These are phyloP conservation scores for Leccinellum luteum DNA, from an alignment of 768 basidiomycete genomes.

Conservation along the genomic window DNA sequence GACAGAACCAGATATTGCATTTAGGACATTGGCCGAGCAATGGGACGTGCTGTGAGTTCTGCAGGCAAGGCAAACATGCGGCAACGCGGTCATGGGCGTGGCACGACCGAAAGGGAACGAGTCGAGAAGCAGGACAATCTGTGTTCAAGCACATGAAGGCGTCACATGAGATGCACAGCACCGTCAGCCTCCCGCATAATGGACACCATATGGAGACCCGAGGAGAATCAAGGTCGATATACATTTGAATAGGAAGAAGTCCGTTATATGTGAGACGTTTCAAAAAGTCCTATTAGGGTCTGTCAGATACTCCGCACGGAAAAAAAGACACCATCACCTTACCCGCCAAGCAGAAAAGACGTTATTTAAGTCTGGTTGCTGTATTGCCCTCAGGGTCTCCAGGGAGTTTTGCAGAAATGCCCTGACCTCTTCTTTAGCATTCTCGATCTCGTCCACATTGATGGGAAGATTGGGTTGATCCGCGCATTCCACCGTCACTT, in stretches of 20 bases:
- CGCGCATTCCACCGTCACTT: slow-evolving; percentile 12
- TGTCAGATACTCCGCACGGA: too few relatives aligned
- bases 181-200: slow-evolving; percentile 6
- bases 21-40: slow-evolving; percentile 19
- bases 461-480: slow-evolving; percentile 15
- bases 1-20: slow-evolving; percentile 22
- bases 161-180: slow-evolving; percentile 8
- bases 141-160: slow-evolving; percentile 18
- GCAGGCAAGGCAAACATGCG: slow-evolving; percentile 11
- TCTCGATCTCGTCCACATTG: slow-evolving; percentile 19
- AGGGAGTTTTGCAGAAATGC: not conserved
- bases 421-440: not conserved
- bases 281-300: slow-evolving; percentile 15
- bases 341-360: too few relatives aligned
- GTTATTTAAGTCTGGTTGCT: too few relatives aligned
- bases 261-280: slow-evolving; percentile 14
- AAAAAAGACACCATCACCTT: too few relatives aligned
- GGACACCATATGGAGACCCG: slow-evolving; percentile 6
- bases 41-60: not conserved
- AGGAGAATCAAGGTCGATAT: not conserved
- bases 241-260: not conserved
- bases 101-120: slow-evolving; percentile 18
- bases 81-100: slow-evolving; percentile 5
- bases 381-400: not conserved
- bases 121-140: slow-evolving; percentile 15